phyloP scores from a whole-genome alignment of 208 protist species.

The Crithidia acanthocephali region DNA sequence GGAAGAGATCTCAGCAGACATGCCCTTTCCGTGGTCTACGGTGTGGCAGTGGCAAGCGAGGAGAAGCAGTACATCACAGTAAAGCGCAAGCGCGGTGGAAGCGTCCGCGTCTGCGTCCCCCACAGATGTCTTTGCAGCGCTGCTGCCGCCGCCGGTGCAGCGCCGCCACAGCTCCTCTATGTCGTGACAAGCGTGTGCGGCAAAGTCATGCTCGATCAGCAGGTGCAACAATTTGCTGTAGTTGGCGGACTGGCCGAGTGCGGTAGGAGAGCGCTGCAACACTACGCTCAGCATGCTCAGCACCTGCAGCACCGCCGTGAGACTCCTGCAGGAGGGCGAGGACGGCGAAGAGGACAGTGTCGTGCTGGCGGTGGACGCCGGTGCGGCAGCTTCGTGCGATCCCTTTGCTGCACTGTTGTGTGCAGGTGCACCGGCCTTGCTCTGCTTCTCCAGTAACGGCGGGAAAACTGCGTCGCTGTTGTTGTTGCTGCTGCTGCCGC shows the following conservation, averaged over 20 bases:
- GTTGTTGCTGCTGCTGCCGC: neutral
- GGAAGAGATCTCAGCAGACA: neutral
- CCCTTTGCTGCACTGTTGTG: neutral
- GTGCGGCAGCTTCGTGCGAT: neutral
- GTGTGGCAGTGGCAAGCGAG: conserved; percentile 14
- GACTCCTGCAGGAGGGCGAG: neutral
- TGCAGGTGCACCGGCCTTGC: neutral
- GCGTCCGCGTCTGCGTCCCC: neutral
- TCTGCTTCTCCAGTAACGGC: neutral
- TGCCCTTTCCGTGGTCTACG: neutral
- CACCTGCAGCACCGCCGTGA: neutral
- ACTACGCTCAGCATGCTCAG: conserved; percentile 8
- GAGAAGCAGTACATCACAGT: conserved; percentile 33
- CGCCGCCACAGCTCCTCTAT: conserved; percentile 22
- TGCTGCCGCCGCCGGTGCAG: neutral
- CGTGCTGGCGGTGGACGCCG: too few relatives aligned
- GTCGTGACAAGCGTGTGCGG: conserved; percentile 4
- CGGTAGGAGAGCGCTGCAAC: conserved; percentile 14
- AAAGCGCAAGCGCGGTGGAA: conserved; percentile 18
- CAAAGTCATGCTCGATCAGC: conserved; percentile 25
- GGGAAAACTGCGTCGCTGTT: neutral
- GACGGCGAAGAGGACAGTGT: neutral
- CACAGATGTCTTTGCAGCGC: too few relatives aligned
- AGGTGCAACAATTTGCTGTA: conserved; percentile 13
- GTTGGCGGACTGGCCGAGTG: conserved; percentile 1